Base-by-base conservation (phyloP, 495 filamentous ascomycete species). In the Hyaloscypha finlandica region DNA sequence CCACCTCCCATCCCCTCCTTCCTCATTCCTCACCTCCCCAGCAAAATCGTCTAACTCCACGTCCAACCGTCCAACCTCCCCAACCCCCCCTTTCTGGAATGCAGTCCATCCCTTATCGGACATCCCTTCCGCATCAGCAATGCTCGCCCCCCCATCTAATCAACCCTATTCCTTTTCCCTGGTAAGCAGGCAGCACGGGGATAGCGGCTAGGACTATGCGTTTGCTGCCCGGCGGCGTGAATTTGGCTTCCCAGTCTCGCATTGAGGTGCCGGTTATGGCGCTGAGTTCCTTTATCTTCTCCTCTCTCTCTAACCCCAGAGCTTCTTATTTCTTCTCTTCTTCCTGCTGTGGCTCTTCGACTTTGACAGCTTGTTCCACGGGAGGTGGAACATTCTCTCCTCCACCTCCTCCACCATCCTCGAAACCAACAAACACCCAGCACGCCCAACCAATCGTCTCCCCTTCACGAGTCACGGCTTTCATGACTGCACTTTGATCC, bases 11-110 rank as follows among this genome's bases (percentile, higher is more conserved):
- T 62, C 57, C 31, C 1, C 59, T 2, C 51, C 55, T 52, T 0
- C 11, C 45, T 16, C 39, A 31, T 58, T 62, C 42, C 60, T 63
- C 20, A 54, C 48, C 32, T 29, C 48, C 39, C 14, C n/a, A 56
- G 32, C 32, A 68, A 61, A 63, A 29, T 57, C 66, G 58, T 68
- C 66, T 35, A 68, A 51, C 2, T 42, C 59, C 12, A 68, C 12
- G 12, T 45, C 54, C 39, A 68, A 58, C 32, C 59, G 22, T 3
- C 59, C 66, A 35, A 68, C 66, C 52, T 68, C 66, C 9, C 25
- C 29, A 39, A 68, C 63, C 11, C 66, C 66, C 8, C 14, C 20
- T 39, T 63, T 68, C 60, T 62, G 33, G 22, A 68, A 68, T 3
- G 32, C 52, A 51, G 31, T 63, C 35, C 51, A 68, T 31, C 59